phyloP scores from a whole-genome alignment of 1,284 basidiomycete genomes.

The Pyrrhoderma noxium region DNA sequence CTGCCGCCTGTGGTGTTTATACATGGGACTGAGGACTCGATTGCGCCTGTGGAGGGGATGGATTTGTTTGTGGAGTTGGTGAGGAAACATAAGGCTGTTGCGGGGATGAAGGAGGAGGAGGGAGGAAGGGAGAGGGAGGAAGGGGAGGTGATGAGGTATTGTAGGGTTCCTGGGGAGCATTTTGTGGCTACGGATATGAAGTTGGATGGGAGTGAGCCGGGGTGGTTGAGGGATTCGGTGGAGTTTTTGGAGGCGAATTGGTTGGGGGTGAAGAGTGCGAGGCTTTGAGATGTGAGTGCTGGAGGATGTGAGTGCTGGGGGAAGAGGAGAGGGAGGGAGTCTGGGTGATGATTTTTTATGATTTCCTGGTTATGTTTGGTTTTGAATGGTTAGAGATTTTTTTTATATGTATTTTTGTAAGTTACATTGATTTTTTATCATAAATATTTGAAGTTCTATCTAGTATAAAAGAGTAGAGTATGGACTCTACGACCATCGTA shows the following conservation, averaged over 20 bases:
- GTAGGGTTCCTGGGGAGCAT: constrained; percentile 10
- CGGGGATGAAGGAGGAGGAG: neutral
- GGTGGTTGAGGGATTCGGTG: constrained; percentile 8
- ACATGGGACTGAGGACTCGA: constrained; percentile 8
- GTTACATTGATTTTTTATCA: too few species aligned
- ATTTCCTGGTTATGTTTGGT: too few species aligned
- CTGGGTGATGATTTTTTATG: too few species aligned
- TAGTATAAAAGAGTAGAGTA: too few species aligned
- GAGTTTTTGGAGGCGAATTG: constrained; percentile 5
- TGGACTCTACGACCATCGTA: too few species aligned
- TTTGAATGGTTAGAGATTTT: too few species aligned
- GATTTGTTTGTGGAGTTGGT: constrained; percentile 11
- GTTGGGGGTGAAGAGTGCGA: too few species aligned
- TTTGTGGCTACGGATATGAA: constrained; percentile 8
- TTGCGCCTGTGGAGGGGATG: constrained; percentile 6
- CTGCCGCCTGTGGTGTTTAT: constrained; percentile 10
- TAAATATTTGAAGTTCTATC: too few species aligned
- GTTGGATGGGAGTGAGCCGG: neutral
- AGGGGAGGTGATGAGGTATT: constrained; percentile 7
- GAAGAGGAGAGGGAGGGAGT: too few species aligned
- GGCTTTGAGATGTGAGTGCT: too few species aligned
- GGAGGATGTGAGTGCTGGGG: too few species aligned
- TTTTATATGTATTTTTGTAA: too few species aligned
- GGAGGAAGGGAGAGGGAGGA: constrained; percentile 2
- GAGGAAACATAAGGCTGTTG: constrained; percentile 9